phyloP scores from a whole-genome alignment of 2,329 filamentous ascomycete species.

The Parafenestella ontariensis region DNA sequence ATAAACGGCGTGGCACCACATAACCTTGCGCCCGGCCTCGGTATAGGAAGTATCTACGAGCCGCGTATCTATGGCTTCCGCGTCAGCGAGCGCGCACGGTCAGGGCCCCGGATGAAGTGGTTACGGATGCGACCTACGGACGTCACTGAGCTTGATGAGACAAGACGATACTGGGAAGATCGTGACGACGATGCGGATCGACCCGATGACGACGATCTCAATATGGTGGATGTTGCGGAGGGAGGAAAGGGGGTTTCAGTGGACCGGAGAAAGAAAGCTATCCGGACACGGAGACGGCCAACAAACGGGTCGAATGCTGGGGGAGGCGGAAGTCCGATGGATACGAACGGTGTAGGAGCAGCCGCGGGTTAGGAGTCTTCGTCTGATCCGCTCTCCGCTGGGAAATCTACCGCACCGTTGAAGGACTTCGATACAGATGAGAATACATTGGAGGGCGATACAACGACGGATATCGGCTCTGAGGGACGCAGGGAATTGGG shows the following conservation, averaged over 20 bases:
- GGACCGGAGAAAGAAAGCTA: conserved; percentile 48
- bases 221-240: conserved; percentile 48
- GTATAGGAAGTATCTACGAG: conserved; percentile 84
- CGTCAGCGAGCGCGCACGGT: conserved; percentile 87
- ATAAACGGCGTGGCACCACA: conserved; percentile 87
- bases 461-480: not conserved
- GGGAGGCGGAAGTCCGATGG: conserved; percentile 49
- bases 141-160: conserved; percentile 83
- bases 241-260: conserved; percentile 34
- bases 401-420: not conserved
- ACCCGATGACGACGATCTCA: conserved; percentile 48
- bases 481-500: not conserved
- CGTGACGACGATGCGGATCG: conserved; percentile 48
- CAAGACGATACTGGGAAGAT: conserved; percentile 53
- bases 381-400: not conserved
- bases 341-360: conserved; percentile 48
- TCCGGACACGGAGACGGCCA: conserved; percentile 45
- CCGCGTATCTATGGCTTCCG: conserved; percentile 96
- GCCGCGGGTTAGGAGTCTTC: conserved; percentile 28
- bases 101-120: conserved; percentile 97
- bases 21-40: conserved; percentile 89
- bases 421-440: not conserved
- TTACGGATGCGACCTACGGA: conserved; percentile 82
- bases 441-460: not conserved
- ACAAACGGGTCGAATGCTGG: conserved; percentile 38